These are phyloP conservation scores for Aspergillus carlsbadensis DNA, from an alignment of 495 filamentous ascomycete genomes.

Conservation along the genomic window DNA sequence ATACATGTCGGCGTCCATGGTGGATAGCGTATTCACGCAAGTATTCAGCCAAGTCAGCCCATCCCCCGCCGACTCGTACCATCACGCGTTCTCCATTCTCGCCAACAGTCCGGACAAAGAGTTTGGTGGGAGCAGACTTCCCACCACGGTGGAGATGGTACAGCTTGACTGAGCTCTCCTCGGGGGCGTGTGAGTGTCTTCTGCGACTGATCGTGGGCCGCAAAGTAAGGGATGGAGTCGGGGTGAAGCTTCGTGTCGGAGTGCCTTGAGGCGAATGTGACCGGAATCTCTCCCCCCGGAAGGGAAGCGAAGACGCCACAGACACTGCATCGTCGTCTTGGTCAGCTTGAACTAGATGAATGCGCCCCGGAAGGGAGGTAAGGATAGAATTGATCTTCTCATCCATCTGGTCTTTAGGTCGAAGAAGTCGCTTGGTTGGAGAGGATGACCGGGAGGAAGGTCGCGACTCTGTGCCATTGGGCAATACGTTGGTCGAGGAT, in stretches of 20 bases:
- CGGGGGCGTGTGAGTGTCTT: slow-evolving; percentile 37
- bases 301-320: slow-evolving; percentile 38
- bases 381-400: slow-evolving; percentile 84
- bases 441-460: slow-evolving; percentile 37
- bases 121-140: slow-evolving; percentile 81
- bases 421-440: slow-evolving; percentile 32
- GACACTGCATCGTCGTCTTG: slow-evolving; percentile 35
- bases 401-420: slow-evolving; percentile 69
- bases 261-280: slow-evolving; percentile 39
- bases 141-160: slow-evolving; percentile 89
- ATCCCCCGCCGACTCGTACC: slow-evolving; percentile 95
- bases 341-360: slow-evolving; percentile 62
- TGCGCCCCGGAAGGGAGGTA: slow-evolving; percentile 73
- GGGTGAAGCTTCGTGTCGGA: slow-evolving; percentile 46
- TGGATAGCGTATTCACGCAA: slow-evolving; percentile 90
- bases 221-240: slow-evolving; percentile 68
- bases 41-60: slow-evolving; percentile 93
- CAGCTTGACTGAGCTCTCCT: slow-evolving; percentile 71
- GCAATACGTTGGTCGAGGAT: not conserved
- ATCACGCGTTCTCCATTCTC: slow-evolving; percentile 91
- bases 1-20: slow-evolving; percentile 60
- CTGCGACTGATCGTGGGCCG: slow-evolving; percentile 54
- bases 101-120: slow-evolving; percentile 89
- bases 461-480: slow-evolving; percentile 25
- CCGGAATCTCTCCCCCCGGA: slow-evolving; percentile 30